Base-by-base conservation (phyloP, 805 yeast species). In the Candida khao-thaluensis region DNA sequence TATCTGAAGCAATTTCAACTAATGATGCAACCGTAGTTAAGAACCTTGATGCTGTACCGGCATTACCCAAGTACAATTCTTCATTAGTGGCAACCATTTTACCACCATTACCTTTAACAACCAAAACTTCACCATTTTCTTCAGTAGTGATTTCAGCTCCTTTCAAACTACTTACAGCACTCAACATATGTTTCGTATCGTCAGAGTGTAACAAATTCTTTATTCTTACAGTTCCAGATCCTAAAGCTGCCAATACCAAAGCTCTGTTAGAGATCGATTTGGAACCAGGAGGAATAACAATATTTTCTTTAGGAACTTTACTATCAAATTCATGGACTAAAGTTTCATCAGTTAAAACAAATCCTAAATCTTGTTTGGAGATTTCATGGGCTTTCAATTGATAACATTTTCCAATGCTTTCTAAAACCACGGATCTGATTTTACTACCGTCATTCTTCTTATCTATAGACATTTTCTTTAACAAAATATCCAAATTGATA, bases 211-310 rank as follows among this genome's bases (percentile, higher is more conserved):
- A 74, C 54, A 93, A 69, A 64, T 93, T 93, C 47, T 81, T 82
- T 49, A 93, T 79, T 51, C 76, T 77, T 56, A 95, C 89, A 17
- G 81, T 76, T 30, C 98, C 98, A 38, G 74, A 65, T 44, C 96
- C 95, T 44, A 93, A 74, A 15, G 98, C 95, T 31, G 99, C 98
- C 48, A 93, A 70, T 11, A 93, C 79, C 43, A 93, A 71, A 5
- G 97, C 99, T 60, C 99, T 80, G 59, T 93, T 93, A 6, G 98
- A 90, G 43, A 93, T 91, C 3, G 98, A 91, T 60, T 93, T 93
- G 1, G 98, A 91, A 2, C 99, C 99, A 4, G 99, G 99, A 12
- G 99, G 99, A 9, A 74, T 71, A 12, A 68, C 63, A 24, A 87
- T 76, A 14, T 68, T 74, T 17, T 71, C 66, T 21, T 61, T 56